These are phyloP conservation scores for Blastomyces parvus DNA, from an alignment of 2,329 filamentous ascomycete species.

Conservation along the genomic window DNA sequence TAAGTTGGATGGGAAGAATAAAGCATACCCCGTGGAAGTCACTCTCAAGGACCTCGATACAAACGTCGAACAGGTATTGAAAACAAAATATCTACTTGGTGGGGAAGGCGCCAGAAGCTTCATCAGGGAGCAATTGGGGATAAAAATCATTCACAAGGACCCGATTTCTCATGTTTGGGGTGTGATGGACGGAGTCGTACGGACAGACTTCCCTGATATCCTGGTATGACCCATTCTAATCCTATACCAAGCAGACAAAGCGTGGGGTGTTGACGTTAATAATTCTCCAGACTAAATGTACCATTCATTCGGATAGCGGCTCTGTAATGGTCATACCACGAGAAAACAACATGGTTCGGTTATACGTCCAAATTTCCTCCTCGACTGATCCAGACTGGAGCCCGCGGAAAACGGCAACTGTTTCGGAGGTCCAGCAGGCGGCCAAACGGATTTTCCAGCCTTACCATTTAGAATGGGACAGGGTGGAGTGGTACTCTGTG, in stretches of 20 bases:
- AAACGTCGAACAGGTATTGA: conserved; percentile 38
- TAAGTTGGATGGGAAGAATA: conserved; percentile 54
- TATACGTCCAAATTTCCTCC: conserved; percentile 51
- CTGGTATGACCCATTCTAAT: conserved; percentile 53
- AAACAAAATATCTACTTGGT: conserved; percentile 61
- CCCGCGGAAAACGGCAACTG: conserved; percentile 51
- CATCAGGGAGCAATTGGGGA: conserved; percentile 47
- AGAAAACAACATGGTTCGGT: conserved; percentile 46
- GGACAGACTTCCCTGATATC: conserved; percentile 68
- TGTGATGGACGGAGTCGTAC: conserved; percentile 66
- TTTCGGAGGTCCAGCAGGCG: conserved; percentile 48
- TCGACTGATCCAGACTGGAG: conserved; percentile 53
- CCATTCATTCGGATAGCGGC: conserved; percentile 63
- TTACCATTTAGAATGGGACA: conserved; percentile 54
- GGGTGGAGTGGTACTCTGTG: conserved; percentile 57
- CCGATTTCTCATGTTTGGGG: conserved; percentile 65
- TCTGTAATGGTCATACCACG: conserved; percentile 77
- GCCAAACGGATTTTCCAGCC: conserved; percentile 52
- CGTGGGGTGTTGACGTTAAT: neutral
- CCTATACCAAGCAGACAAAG: neutral
- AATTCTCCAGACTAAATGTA: conserved; percentile 40
- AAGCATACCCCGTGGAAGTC: conserved; percentile 56
- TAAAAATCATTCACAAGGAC: conserved; percentile 53
- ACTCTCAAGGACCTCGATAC: conserved; percentile 42
- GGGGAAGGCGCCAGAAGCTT: conserved; percentile 61